Evolutionary conservation across 208 protist species (phyloP).

Genomic region (Herpetomonas tarakana): DNA sequence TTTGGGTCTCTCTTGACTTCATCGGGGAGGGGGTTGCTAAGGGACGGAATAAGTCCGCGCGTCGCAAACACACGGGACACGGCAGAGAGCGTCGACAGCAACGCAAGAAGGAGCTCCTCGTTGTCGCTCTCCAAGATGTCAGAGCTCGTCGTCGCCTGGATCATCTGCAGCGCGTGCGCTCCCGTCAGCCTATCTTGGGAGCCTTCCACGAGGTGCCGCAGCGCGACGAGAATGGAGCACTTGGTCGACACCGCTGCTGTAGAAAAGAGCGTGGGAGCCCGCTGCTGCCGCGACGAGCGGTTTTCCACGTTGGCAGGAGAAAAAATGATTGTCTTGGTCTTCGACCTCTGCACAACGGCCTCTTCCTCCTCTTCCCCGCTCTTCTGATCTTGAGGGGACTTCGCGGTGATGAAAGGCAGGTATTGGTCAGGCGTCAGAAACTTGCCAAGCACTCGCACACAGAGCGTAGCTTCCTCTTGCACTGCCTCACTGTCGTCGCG

Average conservation of each 20-base stretch:
- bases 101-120: conserved; percentile 56
- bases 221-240: conserved; percentile 66
- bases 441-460: conserved; percentile 78
- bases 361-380: conserved; percentile 8
- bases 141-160: conserved; percentile 49
- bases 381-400: conserved; percentile 4
- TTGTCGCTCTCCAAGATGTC: conserved; percentile 71
- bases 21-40: conserved; percentile 46
- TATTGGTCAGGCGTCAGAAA: conserved; percentile 90
- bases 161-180: conserved; percentile 55
- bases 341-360: conserved; percentile 33
- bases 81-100: conserved; percentile 44
- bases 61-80: conserved; percentile 40
- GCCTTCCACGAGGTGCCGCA: conserved; percentile 64
- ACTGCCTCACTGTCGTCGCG: conserved; percentile 76
- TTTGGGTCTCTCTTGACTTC: conserved; percentile 41
- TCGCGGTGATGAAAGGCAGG: conserved; percentile 78
- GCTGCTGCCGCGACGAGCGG: not conserved
- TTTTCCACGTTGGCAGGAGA: conserved; percentile 29
- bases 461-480: conserved; percentile 60
- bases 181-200: conserved; percentile 57
- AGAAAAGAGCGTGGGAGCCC: conserved; percentile 75
- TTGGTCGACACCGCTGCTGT: conserved; percentile 74
- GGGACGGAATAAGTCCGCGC: conserved; percentile 54
- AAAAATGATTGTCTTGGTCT: conserved; percentile 63